Evolutionary conservation across 192 early-diverging fungal species (phyloP).

Genomic region (Gryganskiella cystojenkinii): DNA sequence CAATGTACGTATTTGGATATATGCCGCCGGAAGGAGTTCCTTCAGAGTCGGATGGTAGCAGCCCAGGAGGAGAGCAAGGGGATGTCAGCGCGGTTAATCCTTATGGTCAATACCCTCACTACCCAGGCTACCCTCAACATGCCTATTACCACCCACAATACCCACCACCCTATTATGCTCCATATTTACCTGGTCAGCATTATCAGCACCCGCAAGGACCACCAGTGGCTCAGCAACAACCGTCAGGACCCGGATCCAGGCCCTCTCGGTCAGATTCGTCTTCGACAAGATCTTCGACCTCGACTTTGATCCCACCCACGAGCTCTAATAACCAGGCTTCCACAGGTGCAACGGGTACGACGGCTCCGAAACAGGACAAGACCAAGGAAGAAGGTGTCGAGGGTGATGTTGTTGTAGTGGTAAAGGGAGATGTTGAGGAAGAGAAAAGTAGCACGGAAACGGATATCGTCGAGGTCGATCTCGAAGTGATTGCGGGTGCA

Average conservation of each 20-base stretch:
- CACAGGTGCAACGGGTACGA: not conserved
- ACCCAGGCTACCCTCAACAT: not conserved
- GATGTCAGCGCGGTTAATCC: not conserved
- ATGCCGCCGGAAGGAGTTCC: not conserved
- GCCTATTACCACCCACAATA: too few relatives aligned
- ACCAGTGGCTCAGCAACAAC: too few relatives aligned
- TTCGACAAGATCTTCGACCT: slow-evolving; percentile 9
- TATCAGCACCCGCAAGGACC: too few relatives aligned
- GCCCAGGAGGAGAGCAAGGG: too few relatives aligned
- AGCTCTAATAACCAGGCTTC: not conserved
- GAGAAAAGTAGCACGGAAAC: too few relatives aligned
- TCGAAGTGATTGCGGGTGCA: too few relatives aligned
- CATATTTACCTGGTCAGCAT: too few relatives aligned
- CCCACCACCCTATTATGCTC: too few relatives aligned
- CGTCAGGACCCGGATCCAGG: not conserved
- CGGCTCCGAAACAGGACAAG: not conserved
- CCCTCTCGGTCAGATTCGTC: slow-evolving; percentile 8
- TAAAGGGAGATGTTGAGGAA: not conserved
- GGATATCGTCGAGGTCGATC: too few relatives aligned
- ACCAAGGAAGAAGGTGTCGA: not conserved
- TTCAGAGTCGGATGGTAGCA: not conserved
- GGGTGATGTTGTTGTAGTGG: not conserved
- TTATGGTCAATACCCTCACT: not conserved
- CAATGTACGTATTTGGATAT: too few relatives aligned
- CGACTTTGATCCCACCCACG: slow-evolving; percentile 7